Conservation (phyloP, 139 green algal genomes). For the Chlamydomonas applanata region DNA sequence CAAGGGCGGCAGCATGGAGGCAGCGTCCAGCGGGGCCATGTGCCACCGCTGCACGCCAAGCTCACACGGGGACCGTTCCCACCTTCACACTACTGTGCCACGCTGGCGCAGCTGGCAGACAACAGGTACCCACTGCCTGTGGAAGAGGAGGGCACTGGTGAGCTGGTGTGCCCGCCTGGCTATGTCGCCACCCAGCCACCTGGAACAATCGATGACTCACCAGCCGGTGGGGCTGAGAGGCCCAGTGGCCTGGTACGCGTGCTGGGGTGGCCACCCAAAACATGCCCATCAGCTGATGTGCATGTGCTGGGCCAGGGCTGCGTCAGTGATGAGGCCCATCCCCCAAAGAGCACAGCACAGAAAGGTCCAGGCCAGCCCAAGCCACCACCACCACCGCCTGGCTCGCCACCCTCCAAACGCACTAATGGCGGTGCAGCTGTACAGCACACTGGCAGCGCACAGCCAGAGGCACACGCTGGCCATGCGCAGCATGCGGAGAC, state of each 20-base stretch:
- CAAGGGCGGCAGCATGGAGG: background rate
- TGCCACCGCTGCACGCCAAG: background rate
- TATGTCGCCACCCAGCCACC: constrained; percentile 27
- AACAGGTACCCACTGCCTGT: constrained; percentile 57
- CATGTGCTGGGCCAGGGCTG: background rate
- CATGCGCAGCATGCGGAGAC: no score
- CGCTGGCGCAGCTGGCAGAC: constrained; percentile 40
- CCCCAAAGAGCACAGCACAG: background rate
- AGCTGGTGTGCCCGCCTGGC: constrained; percentile 28
- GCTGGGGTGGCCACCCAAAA: background rate
- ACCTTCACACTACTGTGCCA: constrained; percentile 53
- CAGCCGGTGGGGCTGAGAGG: background rate
- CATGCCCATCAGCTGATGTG: background rate
- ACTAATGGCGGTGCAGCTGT: no score
- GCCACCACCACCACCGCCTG: no score
- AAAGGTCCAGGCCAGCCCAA: no score
- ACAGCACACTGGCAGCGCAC: no score
- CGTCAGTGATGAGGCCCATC: background rate
- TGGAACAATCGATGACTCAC: background rate
- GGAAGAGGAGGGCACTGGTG: constrained; percentile 15
- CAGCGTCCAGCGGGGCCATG: background rate
- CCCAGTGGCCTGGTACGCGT: background rate
- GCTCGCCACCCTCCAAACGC: no score
- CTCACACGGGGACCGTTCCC: constrained; percentile 39
- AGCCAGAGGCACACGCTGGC: no score